Evolutionary conservation across 352 stramenopile species (phyloP).

Genomic region (Globisporangium polare): DNA sequence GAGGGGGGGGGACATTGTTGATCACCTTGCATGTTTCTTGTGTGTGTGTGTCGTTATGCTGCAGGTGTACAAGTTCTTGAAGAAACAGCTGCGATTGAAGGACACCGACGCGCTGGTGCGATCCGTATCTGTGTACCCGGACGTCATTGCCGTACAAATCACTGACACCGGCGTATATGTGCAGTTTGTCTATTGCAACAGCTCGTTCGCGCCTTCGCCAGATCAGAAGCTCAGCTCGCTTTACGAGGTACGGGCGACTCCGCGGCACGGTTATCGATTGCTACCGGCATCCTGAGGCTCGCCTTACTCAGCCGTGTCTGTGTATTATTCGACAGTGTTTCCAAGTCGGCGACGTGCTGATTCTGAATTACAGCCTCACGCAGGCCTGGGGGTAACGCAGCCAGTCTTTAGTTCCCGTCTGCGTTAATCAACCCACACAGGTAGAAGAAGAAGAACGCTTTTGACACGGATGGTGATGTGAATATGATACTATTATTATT

Average conservation of each 20-base stretch:
- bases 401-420: conserved; percentile 1
- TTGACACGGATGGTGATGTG: background rate
- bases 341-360: conserved; percentile 68
- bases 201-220: conserved; percentile 78
- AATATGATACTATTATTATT: conserved; percentile 15
- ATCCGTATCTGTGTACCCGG: background rate
- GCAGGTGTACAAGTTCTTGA: conserved; percentile 83
- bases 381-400: conserved; percentile 69
- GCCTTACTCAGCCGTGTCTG: background rate
- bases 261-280: background rate
- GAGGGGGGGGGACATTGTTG: no score
- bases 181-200: conserved; percentile 89
- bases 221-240: conserved; percentile 76
- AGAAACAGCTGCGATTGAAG: conserved; percentile 78
- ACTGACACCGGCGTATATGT: background rate
- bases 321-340: conserved; percentile 45
- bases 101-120: conserved; percentile 66
- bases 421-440: background rate
- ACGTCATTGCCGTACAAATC: background rate
- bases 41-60: background rate
- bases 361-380: conserved; percentile 86
- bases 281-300: background rate
- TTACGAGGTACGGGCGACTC: conserved; percentile 46
- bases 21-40: no score
- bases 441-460: background rate